phyloP scores from a whole-genome alignment of 2,329 filamentous ascomycete species.

The Pseudopyricularia cyperi region DNA sequence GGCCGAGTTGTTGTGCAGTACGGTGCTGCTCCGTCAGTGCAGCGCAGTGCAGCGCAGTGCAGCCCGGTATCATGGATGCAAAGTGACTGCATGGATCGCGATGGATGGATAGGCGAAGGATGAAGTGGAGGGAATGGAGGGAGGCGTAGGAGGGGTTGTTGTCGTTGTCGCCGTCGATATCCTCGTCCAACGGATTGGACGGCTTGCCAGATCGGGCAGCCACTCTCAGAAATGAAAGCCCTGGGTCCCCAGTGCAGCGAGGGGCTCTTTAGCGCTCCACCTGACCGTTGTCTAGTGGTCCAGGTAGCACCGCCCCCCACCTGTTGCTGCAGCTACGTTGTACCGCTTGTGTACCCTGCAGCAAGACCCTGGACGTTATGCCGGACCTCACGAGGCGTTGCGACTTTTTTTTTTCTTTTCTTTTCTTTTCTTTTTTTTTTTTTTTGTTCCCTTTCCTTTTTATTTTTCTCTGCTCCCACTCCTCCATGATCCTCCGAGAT shows the following conservation, averaged over 20 bases:
- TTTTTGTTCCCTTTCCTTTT: background rate
- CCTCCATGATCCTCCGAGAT: background rate
- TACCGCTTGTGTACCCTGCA: background rate
- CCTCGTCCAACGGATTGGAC: background rate
- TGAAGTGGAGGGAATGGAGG: no score
- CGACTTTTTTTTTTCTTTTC: background rate
- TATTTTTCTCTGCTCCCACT: background rate
- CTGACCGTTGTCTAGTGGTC: background rate
- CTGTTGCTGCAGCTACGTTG: conserved; percentile 3
- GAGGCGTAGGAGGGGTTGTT: no score
- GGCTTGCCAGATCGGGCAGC: background rate
- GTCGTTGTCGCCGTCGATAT: no score
- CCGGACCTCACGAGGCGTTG: background rate
- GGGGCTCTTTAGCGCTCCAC: background rate
- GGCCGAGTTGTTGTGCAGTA: no score
- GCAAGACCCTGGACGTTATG: background rate
- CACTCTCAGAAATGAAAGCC: background rate
- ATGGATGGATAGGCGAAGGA: background rate
- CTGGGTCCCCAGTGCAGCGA: background rate
- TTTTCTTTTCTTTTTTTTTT: background rate
- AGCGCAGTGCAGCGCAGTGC: background rate
- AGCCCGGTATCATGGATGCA: background rate
- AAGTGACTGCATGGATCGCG: background rate
- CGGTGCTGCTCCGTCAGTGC: no score
- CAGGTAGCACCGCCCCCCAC: conserved; percentile 1